Evolutionary conservation across 768 basidiomycete species (phyloP).

Genomic region (Boletellus ananiceps): DNA sequence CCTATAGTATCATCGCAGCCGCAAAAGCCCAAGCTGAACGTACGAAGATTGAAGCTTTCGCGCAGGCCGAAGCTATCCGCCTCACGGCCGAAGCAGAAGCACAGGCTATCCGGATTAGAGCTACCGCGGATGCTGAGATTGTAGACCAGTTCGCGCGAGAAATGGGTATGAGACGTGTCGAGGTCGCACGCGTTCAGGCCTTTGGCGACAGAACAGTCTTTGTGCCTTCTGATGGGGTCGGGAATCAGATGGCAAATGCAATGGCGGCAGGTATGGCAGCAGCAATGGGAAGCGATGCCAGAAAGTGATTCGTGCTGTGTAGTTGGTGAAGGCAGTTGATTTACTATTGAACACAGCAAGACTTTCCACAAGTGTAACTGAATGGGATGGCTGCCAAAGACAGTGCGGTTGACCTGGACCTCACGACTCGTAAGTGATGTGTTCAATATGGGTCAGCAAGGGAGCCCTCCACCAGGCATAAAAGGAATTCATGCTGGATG

Average conservation of each 20-base stretch:
- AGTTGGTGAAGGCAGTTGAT: neutral
- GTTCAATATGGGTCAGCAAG: too few species aligned
- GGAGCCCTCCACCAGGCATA: too few species aligned
- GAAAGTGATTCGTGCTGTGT: constrained; percentile 6
- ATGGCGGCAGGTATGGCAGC: constrained; percentile 72
- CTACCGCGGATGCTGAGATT: constrained; percentile 57
- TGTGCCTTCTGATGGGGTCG: constrained; percentile 59
- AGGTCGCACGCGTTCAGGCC: constrained; percentile 57
- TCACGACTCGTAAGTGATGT: too few species aligned
- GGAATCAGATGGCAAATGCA: constrained; percentile 53
- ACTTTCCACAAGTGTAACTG: too few species aligned
- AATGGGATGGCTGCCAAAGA: too few species aligned
- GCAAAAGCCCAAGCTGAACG: constrained; percentile 70
- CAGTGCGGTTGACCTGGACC: too few species aligned
- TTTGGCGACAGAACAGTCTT: constrained; percentile 69
- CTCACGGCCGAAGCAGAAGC: constrained; percentile 73
- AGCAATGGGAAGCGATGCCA: constrained; percentile 44
- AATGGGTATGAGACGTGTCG: constrained; percentile 67
- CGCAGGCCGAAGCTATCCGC: constrained; percentile 74
- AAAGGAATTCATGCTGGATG: too few species aligned
- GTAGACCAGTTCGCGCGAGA: constrained; percentile 66
- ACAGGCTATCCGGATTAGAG: constrained; percentile 59
- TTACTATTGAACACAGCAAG: neutral
- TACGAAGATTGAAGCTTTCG: constrained; percentile 66
- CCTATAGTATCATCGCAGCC: constrained; percentile 67